A percentile compares a stretch with the other conserved stretches of the same genome.
Evolutionary conservation across 2,329 filamentous ascomycete species (phyloP).

Genomic region (Nectriaceae sp.): DNA sequence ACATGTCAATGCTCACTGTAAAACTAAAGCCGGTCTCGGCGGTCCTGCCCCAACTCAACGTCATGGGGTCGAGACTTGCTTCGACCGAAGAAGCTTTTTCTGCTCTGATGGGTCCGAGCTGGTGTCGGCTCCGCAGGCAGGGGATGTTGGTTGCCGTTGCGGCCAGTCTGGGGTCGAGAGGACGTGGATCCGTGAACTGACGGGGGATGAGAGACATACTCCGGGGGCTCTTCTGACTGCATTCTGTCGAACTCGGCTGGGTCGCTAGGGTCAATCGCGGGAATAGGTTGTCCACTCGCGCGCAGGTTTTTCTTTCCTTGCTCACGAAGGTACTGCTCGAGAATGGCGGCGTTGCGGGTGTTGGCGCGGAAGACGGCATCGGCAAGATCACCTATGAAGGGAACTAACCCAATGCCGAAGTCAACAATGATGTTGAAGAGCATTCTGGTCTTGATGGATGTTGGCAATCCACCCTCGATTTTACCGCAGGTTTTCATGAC

Average conservation of each 20-base stretch:
- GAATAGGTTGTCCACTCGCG: constrained; percentile 47
- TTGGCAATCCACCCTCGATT: constrained; percentile 75
- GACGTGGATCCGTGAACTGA: constrained; percentile 26
- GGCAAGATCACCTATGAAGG: constrained; percentile 73
- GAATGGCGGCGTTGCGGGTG: constrained; percentile 70
- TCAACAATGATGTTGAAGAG: constrained; percentile 76
- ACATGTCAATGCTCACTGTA: background rate
- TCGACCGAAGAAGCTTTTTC: constrained; percentile 32
- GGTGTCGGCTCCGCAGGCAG: constrained; percentile 29
- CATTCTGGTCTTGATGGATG: constrained; percentile 68
- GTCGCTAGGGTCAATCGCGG: constrained; percentile 53
- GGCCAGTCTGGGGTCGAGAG: constrained; percentile 16
- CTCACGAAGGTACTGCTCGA: constrained; percentile 68
- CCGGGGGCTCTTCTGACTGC: constrained; percentile 28
- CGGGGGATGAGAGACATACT: constrained; percentile 29
- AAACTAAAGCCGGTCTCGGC: constrained; percentile 13
- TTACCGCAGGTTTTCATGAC: constrained; percentile 72
- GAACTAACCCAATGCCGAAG: constrained; percentile 72
- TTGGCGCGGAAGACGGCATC: constrained; percentile 77
- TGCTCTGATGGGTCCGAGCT: constrained; percentile 28
- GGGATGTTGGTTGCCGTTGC: constrained; percentile 13
- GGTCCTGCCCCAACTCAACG: constrained; percentile 30
- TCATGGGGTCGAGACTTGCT: constrained; percentile 31
- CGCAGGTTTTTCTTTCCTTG: constrained; percentile 63
- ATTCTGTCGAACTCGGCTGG: constrained; percentile 52